phyloP scores from a whole-genome alignment of 2,329 filamentous ascomycete genomes.

The Colletotrichum endophyticum region DNA sequence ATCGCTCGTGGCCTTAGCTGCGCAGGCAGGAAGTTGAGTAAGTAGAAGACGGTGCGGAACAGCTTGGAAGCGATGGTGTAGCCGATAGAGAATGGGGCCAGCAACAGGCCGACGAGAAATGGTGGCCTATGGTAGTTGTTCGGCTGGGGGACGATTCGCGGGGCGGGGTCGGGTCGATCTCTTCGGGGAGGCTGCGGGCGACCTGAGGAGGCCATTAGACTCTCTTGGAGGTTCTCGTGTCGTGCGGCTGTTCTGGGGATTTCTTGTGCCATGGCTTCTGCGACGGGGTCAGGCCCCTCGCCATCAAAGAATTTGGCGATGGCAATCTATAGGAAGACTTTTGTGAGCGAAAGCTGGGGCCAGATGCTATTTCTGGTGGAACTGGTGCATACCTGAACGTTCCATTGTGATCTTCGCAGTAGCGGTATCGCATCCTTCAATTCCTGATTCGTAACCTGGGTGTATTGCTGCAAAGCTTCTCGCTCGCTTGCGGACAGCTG shows the following conservation, averaged over 20 bases:
- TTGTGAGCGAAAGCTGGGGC: not conserved
- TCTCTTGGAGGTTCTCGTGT: conserved; percentile 76
- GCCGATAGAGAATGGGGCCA: conserved; percentile 81
- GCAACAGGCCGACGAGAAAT: conserved; percentile 76
- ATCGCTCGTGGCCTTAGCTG: conserved; percentile 60
- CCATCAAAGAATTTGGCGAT: conserved; percentile 98
- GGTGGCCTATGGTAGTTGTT: conserved; percentile 73
- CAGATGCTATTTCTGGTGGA: not conserved
- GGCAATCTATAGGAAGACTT: conserved; percentile 69
- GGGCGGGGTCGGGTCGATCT: conserved; percentile 68
- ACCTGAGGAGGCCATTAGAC: conserved; percentile 43
- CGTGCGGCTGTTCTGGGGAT: conserved; percentile 67
- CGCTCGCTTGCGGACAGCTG: conserved; percentile 81
- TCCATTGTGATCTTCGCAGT: conserved; percentile 90
- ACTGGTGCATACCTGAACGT: conserved; percentile 71
- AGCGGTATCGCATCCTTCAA: conserved; percentile 77
- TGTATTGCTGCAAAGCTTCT: conserved; percentile 85
- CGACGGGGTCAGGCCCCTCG: conserved; percentile 81
- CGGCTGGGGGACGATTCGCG: conserved; percentile 81
- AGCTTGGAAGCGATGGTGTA: conserved; percentile 74
- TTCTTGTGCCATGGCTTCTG: conserved; percentile 72
- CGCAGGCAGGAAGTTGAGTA: conserved; percentile 82
- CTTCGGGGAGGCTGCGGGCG: conserved; percentile 22
- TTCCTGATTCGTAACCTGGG: conserved; percentile 85
- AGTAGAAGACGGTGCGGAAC: conserved; percentile 75